Base-by-base conservation (phyloP, 495 filamentous ascomycete species). In the Aspergillus egyptiacus region DNA sequence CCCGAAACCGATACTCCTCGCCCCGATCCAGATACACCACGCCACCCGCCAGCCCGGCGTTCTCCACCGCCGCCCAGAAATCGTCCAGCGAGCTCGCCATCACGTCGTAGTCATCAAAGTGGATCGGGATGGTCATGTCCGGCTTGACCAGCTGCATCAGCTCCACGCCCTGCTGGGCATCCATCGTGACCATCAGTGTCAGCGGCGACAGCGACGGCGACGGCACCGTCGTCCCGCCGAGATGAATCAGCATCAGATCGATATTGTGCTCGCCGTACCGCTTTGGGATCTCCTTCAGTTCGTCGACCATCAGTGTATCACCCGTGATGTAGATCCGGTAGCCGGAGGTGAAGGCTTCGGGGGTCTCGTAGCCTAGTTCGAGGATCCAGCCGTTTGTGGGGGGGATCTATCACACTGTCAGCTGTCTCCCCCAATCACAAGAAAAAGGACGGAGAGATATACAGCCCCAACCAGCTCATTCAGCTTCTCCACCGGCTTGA, bases 381-480 rank as follows among this genome's bases (percentile, higher is more conserved):
- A 88, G 43, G 61, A 87, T 74, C 83, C 82, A 88, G 28, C 83
- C 85, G 54, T 87, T 86, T 4, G 80, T 84, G 1, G 84, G 84
- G 5, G 84, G 84, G n/a, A 77, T 65, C 72, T 75, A 46, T 27
- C 5, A 5, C 25, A 10, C 5, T 27, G 5, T 5, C 10, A 5
- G 10, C 25, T 27, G 25, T 10, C 25, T 5, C 10, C 10, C 25
- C 10, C 25, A 27, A 5, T 27, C 10, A 27, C 13, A 18, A 18
- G 31, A 44, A 10, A 20, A 23, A 27, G 22, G 6, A 70, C 68
- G n/a, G n/a, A n/a, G n/a, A n/a, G n/a, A n/a, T n/a, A 8, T 39
- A 86, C 82, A 0, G 81, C 82, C 15, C 68, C 57, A 3, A 82
- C 60, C 9, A 85, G n/a, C 25, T 83, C 72, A 59, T 86, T 86